Evolutionary conservation across 805 yeast species (phyloP), one percentile per base, ranked within the genome.

Genomic region (Sugiyamaella qingdaonensis): DNA sequence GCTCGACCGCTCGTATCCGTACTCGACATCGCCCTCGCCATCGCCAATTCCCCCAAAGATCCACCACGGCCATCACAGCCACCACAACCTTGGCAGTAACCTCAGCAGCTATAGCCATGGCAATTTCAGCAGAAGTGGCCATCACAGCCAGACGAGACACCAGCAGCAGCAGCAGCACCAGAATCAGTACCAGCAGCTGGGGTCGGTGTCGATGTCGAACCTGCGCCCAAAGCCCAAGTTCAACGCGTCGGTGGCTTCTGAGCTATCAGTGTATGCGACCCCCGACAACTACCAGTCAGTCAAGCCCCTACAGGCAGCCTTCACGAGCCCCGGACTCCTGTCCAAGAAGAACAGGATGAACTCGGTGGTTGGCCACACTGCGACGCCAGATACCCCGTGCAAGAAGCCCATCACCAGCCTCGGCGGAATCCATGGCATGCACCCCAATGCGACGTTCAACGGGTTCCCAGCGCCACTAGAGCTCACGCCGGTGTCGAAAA

Each of bases 301-400:
- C 19, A 86, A 85, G 64, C 96, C 96, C 2, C 74, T 88, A 37
- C 95, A 88, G 65, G 84, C 91, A 0, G 96, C 94, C 13, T 88
- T 88, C 68, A 77, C 81, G 65, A 79, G 91, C 1, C 72, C 87
- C 0, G 96, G 96, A 0, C 70, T 88, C 34, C 68, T 84, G 54
- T 80, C 85, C 36, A 83, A 83, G 66, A 73, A 85, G 69, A 72
- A 82, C 44, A 68, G 68, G 68, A 71, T 73, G 65, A 61, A 67
- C 64, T 45, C 45, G 16, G 10, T 16, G 19, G 14, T 49, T 44
- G 45, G 65, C 59, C 45, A 54, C 19, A 33, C 73, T 34, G 61
- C 63, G 13, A 79, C 82, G 61, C 87, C 87, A 1, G 86, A 82
- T 53, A 82, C 87, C 0, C 87, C 87, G 2, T 79, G 84, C 65